Evolutionary conservation across 768 basidiomycete genomes (phyloP).

Genomic region (Suillus bovinus): DNA sequence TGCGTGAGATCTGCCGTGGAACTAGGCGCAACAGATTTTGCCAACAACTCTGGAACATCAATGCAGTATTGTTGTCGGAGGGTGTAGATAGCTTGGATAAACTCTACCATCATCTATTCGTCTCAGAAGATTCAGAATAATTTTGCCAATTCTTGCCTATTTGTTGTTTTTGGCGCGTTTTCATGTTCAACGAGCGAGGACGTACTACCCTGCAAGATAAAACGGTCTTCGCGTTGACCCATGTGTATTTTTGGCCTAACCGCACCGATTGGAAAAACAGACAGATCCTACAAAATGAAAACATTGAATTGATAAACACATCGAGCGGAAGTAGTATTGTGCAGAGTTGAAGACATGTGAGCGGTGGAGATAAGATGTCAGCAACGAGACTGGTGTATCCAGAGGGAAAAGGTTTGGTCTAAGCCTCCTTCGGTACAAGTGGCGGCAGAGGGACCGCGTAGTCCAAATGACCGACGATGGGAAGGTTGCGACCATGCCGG

Average conservation of each 20-base stretch:
- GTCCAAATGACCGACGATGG: conserved; percentile 32
- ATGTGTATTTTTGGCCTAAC: neutral
- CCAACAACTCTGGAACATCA: too few relatives aligned
- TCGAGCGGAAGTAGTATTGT: neutral
- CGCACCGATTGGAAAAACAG: neutral
- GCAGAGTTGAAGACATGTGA: neutral
- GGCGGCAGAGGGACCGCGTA: neutral
- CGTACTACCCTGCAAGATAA: neutral
- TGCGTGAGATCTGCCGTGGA: too few relatives aligned
- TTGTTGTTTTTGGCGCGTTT: too few relatives aligned
- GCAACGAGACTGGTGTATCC: neutral
- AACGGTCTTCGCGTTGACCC: neutral
- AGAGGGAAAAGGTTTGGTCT: neutral
- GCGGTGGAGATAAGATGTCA: neutral
- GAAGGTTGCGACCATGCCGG: conserved; percentile 36
- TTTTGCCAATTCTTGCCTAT: too few relatives aligned
- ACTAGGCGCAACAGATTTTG: too few relatives aligned
- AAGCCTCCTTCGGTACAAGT: neutral
- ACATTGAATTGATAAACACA: neutral
- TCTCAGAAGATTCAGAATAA: too few relatives aligned
- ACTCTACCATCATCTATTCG: too few relatives aligned
- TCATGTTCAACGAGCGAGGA: neutral
- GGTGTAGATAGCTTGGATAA: too few relatives aligned
- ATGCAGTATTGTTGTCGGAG: too few relatives aligned
- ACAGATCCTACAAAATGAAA: neutral